phyloP scores from a whole-genome alignment of 306 rosid species.

The Ziziphus jujuba region DNA sequence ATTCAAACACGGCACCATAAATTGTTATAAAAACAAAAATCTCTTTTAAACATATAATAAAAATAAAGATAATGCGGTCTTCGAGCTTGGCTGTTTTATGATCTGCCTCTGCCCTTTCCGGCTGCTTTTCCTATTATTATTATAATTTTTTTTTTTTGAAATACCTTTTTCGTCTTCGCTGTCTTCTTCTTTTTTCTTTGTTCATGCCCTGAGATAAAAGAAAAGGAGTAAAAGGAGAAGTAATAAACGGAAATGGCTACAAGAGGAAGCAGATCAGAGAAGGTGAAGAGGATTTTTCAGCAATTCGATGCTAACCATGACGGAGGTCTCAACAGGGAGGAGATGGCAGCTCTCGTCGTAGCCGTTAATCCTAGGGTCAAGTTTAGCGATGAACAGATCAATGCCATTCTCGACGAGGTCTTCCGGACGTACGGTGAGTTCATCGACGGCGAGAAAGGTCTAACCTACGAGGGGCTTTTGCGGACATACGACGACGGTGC shows the following conservation, averaged over 20 bases:
- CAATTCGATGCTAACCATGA: slow-evolving; percentile 83
- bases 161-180: neutral
- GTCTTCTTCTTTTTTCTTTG: neutral
- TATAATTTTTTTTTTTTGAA: neutral
- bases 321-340: slow-evolving; percentile 86
- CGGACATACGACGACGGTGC: slow-evolving; percentile 98
- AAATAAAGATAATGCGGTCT: no score
- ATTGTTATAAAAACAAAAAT: no score
- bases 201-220: slow-evolving; percentile 5
- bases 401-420: slow-evolving; percentile 94
- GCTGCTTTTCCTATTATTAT: neutral
- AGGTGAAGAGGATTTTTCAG: slow-evolving; percentile 82
- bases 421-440: slow-evolving; percentile 86
- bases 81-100: no score
- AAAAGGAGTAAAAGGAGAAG: neutral
- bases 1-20: no score
- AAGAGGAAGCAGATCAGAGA: slow-evolving; percentile 98
- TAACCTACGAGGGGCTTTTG: slow-evolving; percentile 83
- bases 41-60: no score
- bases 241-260: slow-evolving; percentile 56
- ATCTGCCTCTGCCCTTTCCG: no score
- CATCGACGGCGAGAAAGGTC: slow-evolving; percentile 83
- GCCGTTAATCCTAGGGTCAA: slow-evolving; percentile 99
- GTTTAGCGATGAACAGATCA: slow-evolving; percentile 97
- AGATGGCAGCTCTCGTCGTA: slow-evolving; percentile 94